phyloP scores from a whole-genome alignment of 2,329 filamentous ascomycete genomes.

The Calycina marina region DNA sequence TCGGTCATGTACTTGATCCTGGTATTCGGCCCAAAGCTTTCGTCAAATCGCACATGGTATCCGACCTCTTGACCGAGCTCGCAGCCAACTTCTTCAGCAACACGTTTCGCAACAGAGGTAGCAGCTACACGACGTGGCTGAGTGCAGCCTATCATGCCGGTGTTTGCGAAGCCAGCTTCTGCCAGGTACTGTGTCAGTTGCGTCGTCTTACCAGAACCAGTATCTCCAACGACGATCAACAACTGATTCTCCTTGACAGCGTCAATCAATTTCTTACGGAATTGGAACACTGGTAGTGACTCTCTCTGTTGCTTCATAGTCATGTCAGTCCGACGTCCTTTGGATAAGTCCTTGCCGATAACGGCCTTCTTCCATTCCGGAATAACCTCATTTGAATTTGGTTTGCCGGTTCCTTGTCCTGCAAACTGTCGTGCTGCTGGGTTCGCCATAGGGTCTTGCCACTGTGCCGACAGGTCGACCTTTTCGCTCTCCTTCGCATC shows the following conservation, averaged over 20 bases:
- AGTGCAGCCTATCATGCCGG: constrained; percentile 87
- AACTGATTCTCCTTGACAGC: constrained; percentile 81
- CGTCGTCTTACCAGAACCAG: constrained; percentile 93
- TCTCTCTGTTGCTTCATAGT: constrained; percentile 93
- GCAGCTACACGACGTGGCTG: constrained; percentile 94
- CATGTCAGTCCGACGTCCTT: constrained; percentile 78
- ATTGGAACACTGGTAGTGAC: constrained; percentile 75
- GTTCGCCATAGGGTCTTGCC: constrained; percentile 92
- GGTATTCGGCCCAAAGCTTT: constrained; percentile 74
- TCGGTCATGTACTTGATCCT: constrained; percentile 99
- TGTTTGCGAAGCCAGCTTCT: constrained; percentile 76
- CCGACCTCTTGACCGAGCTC: constrained; percentile 83
- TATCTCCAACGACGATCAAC: constrained; percentile 92
- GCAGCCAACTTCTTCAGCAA: constrained; percentile 89
- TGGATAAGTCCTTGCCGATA: constrained; percentile 61
- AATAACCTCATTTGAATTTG: constrained; percentile 46
- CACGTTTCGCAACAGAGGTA: constrained; percentile 95
- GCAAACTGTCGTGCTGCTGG: constrained; percentile 81
- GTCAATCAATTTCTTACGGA: constrained; percentile 75
- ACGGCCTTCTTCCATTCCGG: constrained; percentile 89
- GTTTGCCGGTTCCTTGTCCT: constrained; percentile 57
- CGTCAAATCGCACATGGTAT: constrained; percentile 95
- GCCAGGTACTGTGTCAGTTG: constrained; percentile 92
- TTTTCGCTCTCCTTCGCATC: constrained; percentile 64
- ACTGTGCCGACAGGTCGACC: constrained; percentile 76